Conservation (phyloP, 192 early-diverging fungal genomes). For the Haplosporangium gracile region DNA sequence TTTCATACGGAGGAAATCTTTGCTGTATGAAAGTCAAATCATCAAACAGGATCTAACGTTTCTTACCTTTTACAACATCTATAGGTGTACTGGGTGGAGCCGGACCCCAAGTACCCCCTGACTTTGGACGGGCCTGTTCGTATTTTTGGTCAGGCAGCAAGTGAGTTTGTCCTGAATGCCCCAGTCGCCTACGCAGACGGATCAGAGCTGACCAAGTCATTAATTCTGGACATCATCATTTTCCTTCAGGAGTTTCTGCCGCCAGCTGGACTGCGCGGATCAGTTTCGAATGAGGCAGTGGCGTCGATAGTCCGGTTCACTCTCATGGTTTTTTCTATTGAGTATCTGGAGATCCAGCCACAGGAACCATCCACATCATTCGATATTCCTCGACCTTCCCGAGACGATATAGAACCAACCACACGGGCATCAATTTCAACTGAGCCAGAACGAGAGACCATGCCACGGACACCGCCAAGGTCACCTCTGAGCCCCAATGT, state of each 20-base stretch:
- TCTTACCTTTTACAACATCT: too few relatives aligned
- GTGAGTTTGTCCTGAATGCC: conserved; percentile 29
- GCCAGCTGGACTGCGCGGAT: conserved; percentile 27
- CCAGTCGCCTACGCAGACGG: conserved; percentile 20
- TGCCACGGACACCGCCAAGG: conserved; percentile 38
- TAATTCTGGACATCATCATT: conserved; percentile 23
- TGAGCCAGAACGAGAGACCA: conserved; percentile 10
- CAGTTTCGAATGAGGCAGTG: conserved; percentile 9
- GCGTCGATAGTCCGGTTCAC: conserved; percentile 18
- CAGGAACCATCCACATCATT: neutral
- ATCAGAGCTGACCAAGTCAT: conserved; percentile 20
- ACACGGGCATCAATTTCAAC: conserved; percentile 29
- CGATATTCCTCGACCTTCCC: neutral
- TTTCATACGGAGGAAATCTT: neutral
- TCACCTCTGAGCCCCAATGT: conserved; percentile 41
- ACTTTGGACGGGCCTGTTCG: conserved; percentile 27
- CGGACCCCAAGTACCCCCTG: conserved; percentile 25
- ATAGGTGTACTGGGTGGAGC: conserved; percentile 50
- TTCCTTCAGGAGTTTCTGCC: conserved; percentile 36
- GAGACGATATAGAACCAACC: conserved; percentile 11
- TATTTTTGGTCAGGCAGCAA: conserved; percentile 29
- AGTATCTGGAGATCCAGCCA: conserved; percentile 22
- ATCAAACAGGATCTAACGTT: neutral
- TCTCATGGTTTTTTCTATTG: conserved; percentile 33
- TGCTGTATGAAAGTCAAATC: neutral